Conservation (phyloP, 768 basidiomycete species). For the Lactarius akahatsu region DNA sequence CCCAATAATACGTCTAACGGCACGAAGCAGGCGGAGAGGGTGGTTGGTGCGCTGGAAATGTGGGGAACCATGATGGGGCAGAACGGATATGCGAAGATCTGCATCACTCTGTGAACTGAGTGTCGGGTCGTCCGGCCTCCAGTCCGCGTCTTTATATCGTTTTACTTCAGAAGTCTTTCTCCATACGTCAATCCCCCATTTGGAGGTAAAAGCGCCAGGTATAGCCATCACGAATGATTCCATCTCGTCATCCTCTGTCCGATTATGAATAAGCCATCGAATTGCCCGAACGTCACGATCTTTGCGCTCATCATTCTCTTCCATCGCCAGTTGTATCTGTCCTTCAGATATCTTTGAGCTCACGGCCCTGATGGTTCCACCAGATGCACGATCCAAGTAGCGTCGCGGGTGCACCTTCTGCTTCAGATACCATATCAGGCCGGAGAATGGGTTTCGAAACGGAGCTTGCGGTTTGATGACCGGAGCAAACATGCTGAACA, state of each 20-base stretch:
- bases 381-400: not conserved
- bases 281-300: constrained; percentile 7
- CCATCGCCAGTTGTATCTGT: constrained; percentile 10
- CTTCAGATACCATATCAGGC: constrained; percentile 13
- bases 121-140: not conserved
- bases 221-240: constrained; percentile 6
- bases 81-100: not conserved
- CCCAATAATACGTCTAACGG: not conserved
- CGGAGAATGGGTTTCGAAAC: constrained; percentile 15
- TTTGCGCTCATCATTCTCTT: not conserved
- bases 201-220: not conserved
- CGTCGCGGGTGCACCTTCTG: constrained; percentile 1
- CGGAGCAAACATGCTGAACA: constrained; percentile 18
- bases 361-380: not conserved
- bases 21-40: not conserved
- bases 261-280: not conserved
- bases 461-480: constrained; percentile 11
- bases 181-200: not conserved
- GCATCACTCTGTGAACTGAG: not conserved
- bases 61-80: not conserved
- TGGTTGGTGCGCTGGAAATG: not conserved
- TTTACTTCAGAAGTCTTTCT: not conserved
- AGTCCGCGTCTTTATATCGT: not conserved
- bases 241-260: constrained; percentile 11
- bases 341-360: constrained; percentile 1